Evolutionary conservation across 2,329 filamentous ascomycete species (phyloP).

Genomic region (Parastagonospora nodorum): DNA sequence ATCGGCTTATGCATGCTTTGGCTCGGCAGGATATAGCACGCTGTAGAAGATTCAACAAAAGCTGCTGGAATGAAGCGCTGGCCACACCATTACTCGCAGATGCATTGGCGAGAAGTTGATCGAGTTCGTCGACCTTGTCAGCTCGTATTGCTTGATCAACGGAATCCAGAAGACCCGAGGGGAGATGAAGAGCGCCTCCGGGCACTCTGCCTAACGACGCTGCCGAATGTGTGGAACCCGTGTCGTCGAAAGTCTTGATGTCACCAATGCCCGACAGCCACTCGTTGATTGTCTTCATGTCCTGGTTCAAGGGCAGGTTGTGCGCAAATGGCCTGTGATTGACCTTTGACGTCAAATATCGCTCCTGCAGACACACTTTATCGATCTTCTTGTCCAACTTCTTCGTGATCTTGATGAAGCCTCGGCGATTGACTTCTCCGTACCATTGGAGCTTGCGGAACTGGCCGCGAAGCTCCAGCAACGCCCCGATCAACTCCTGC

Average conservation of each 20-base stretch:
- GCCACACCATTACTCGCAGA: conserved; percentile 55
- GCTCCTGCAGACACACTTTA: conserved; percentile 74
- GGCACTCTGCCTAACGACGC: conserved; percentile 77
- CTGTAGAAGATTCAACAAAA: conserved; percentile 82
- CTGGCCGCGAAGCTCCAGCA: conserved; percentile 86
- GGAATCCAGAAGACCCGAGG: conserved; percentile 69
- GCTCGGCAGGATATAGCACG: conserved; percentile 74
- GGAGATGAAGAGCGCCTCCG: conserved; percentile 74
- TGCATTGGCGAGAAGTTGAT: conserved; percentile 62
- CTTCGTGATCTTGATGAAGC: conserved; percentile 98
- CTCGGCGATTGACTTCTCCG: conserved; percentile 91
- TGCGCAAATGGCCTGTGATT: conserved; percentile 87
- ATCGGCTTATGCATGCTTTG: conserved; percentile 69
- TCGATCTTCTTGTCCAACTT: conserved; percentile 96
- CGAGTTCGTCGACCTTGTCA: conserved; percentile 65
- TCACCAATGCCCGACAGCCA: conserved; percentile 87
- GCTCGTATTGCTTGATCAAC: conserved; percentile 73
- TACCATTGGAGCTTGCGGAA: conserved; percentile 96
- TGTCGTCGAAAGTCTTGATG: conserved; percentile 75
- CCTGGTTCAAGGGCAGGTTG: conserved; percentile 63
- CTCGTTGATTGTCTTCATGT: conserved; percentile 77
- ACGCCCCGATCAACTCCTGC: conserved; percentile 86
- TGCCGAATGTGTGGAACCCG: conserved; percentile 69
- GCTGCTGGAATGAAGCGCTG: conserved; percentile 62
- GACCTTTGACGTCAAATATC: conserved; percentile 89